Conservation (phyloP, 352 stramenopile genomes). For the Globisporangium mamillatum region DNA sequence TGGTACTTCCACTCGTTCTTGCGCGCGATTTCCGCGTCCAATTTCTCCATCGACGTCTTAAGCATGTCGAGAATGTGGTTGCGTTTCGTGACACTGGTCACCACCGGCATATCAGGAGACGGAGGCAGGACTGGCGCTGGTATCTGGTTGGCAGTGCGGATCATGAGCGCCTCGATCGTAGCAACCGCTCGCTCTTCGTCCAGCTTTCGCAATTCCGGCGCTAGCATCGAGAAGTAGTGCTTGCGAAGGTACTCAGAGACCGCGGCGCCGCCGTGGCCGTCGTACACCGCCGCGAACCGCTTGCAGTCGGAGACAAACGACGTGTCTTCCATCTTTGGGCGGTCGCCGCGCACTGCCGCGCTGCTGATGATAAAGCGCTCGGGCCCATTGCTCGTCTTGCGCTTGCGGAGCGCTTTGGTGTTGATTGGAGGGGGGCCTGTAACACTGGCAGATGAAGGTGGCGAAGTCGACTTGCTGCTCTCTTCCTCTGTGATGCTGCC, state of each 20-base stretch:
- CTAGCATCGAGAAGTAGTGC: constrained; percentile 54
- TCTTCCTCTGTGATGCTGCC: not conserved
- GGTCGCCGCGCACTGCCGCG: constrained; percentile 68
- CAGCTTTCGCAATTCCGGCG: constrained; percentile 41
- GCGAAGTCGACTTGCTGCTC: not conserved
- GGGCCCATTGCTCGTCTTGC: constrained; percentile 39
- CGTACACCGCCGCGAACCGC: constrained; percentile 79
- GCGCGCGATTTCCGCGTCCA: constrained; percentile 59
- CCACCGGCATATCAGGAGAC: not conserved
- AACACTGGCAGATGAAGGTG: not conserved
- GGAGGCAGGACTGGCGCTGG: not conserved
- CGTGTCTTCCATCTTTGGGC: constrained; percentile 83
- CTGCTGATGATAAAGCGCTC: constrained; percentile 57
- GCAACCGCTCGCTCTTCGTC: constrained; percentile 22
- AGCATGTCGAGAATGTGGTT: constrained; percentile 41
- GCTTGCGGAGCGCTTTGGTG: constrained; percentile 30
- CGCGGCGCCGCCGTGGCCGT: constrained; percentile 72
- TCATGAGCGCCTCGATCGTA: not conserved
- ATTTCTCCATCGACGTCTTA: constrained; percentile 37
- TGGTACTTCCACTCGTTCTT: constrained; percentile 79
- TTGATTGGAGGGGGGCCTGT: not conserved
- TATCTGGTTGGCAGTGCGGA: not conserved
- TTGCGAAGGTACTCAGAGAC: constrained; percentile 70
- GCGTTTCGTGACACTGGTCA: constrained; percentile 16
- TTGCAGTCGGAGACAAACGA: constrained; percentile 78